phyloP scores from a whole-genome alignment of 75 land plant species.

The Picea sitchensis region DNA sequence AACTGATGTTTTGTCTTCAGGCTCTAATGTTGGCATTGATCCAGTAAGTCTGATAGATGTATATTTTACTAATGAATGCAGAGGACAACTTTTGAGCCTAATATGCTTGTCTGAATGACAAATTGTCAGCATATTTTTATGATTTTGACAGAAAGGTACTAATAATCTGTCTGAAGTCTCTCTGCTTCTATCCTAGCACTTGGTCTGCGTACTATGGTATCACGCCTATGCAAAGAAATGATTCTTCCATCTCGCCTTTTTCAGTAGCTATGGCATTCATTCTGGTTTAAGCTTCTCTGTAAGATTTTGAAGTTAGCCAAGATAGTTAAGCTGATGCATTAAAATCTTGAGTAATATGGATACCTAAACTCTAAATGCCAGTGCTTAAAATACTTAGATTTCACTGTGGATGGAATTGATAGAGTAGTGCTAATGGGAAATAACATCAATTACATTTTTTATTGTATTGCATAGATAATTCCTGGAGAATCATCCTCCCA shows the following conservation, averaged over 20 bases:
- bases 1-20: constrained; percentile 67
- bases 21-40: constrained; percentile 89
- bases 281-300: not conserved
- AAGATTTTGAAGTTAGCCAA: not conserved
- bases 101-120: not conserved
- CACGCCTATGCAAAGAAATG: not conserved
- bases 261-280: not conserved
- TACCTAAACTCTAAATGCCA: not conserved
- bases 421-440: not conserved
- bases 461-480: not conserved
- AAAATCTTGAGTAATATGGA: not conserved
- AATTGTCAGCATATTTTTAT: not conserved
- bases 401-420: not conserved
- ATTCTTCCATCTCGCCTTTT: not conserved
- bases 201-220: not conserved
- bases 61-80: not conserved
- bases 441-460: no score
- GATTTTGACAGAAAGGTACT: not conserved
- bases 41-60: constrained; percentile 59
- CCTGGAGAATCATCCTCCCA: not conserved
- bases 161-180: not conserved
- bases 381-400: not conserved
- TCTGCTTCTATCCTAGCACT: not conserved
- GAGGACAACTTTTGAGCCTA: not conserved
- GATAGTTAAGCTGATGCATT: not conserved